Conservation (phyloP, 2,329 filamentous ascomycete species). For the Sporothrix protearum region DNA sequence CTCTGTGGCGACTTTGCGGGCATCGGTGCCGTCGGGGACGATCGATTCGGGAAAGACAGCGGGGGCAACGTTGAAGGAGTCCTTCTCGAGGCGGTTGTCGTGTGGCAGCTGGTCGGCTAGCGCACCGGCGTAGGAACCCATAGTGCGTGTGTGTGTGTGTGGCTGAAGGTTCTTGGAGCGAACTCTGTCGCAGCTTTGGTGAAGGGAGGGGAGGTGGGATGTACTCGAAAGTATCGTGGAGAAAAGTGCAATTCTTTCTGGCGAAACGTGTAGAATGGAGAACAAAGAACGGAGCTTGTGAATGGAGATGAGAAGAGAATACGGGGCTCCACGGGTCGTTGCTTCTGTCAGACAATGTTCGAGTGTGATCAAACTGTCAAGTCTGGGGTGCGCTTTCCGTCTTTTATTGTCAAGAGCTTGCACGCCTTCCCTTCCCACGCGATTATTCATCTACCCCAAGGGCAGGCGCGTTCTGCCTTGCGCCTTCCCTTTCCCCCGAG, state of each 20-base stretch:
- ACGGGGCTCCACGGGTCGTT: neutral
- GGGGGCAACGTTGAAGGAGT: conserved; percentile 52
- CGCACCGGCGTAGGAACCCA: neutral
- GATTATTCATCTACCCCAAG: neutral
- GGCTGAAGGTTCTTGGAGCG: neutral
- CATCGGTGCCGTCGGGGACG: conserved; percentile 35
- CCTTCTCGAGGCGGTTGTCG: conserved; percentile 38
- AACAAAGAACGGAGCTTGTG: neutral
- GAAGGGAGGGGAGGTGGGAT: neutral
- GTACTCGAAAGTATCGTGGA: neutral
- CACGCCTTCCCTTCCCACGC: neutral
- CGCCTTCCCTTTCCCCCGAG: neutral
- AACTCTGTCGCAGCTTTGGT: neutral
- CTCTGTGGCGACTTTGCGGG: conserved; percentile 38
- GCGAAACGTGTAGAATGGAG: neutral
- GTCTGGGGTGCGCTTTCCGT: neutral
- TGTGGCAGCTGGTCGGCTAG: conserved; percentile 22
- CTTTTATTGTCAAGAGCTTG: neutral
- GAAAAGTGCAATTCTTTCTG: neutral
- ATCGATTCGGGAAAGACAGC: conserved; percentile 42
- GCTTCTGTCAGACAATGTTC: neutral
- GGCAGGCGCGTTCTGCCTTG: neutral
- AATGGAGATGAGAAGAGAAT: neutral
- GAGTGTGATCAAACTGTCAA: neutral
- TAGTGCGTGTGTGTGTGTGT: neutral